These are phyloP conservation scores for Cystobasidium ongulense DNA, from an alignment of 768 basidiomycete species.

Conservation along the genomic window DNA sequence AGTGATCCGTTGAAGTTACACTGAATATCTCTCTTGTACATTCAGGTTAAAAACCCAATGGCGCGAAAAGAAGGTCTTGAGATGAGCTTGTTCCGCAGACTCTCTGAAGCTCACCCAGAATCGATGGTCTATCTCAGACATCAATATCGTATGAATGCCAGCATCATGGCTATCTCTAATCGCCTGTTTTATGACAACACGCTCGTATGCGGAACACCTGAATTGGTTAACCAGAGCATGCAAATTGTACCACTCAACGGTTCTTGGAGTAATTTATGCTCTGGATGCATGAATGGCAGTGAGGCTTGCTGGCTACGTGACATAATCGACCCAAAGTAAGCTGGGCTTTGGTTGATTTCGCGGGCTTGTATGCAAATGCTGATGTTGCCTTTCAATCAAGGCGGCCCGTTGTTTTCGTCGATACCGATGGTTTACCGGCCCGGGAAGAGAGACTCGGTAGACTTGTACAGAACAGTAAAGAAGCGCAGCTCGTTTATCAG, in stretches of 20 bases:
- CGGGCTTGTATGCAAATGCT: neutral
- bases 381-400: slow-evolving; percentile 47
- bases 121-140: slow-evolving; percentile 75
- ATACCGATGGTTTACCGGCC: slow-evolving; percentile 76
- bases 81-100: slow-evolving; percentile 73
- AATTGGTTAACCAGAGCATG: slow-evolving; percentile 58
- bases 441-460: slow-evolving; percentile 74
- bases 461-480: slow-evolving; percentile 77
- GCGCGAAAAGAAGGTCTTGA: slow-evolving; percentile 83
- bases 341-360: neutral
- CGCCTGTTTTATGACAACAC: slow-evolving; percentile 70
- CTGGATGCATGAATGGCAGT: neutral
- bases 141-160: slow-evolving; percentile 94
- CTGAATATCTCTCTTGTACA: neutral
- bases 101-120: slow-evolving; percentile 66
- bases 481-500: slow-evolving; percentile 53
- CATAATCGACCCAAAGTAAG: slow-evolving; percentile 32
- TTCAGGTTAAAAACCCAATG: slow-evolving; percentile 66
- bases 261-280: slow-evolving; percentile 42
- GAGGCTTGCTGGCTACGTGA: slow-evolving; percentile 28
- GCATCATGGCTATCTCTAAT: slow-evolving; percentile 89
- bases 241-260: slow-evolving; percentile 52
- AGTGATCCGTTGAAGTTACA: too few relatives aligned
- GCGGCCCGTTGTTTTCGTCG: slow-evolving; percentile 81
- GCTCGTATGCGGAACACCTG: slow-evolving; percentile 66